phyloP scores from a whole-genome alignment of 305 asterid genomes.

The Fraxinus baroniana region DNA sequence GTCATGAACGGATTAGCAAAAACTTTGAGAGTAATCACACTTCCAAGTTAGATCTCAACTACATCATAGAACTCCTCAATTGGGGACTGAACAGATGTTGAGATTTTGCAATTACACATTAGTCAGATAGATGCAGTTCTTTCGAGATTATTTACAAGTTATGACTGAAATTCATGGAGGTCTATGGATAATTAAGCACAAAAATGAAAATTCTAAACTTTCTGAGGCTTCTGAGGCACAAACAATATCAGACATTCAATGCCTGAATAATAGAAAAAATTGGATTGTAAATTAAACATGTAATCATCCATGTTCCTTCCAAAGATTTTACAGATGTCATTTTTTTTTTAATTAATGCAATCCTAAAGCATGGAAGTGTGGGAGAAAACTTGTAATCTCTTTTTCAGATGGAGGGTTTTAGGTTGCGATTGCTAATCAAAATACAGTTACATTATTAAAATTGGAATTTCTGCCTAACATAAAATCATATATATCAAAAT shows the following conservation, averaged over 20 bases:
- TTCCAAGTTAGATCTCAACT: neutral
- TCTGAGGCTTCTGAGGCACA: neutral
- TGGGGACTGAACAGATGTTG: neutral
- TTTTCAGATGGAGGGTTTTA: neutral
- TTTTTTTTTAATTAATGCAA: neutral
- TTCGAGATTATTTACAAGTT: constrained; percentile 8
- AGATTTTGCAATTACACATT: neutral
- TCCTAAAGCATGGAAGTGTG: neutral
- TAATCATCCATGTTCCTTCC: neutral
- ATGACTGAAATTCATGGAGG: neutral
- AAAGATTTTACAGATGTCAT: neutral
- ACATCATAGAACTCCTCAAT: neutral
- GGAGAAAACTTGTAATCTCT: neutral
- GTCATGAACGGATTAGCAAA: neutral
- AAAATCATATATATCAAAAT: neutral
- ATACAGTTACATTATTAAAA: neutral
- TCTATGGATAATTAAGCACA: neutral
- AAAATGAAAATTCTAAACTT: neutral
- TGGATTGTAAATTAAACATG: neutral
- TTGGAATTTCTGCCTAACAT: neutral
- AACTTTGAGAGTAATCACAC: neutral
- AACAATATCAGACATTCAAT: neutral
- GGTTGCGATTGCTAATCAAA: neutral
- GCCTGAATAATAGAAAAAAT: neutral
- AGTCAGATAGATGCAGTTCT: neutral